These are phyloP conservation scores for Rhizoclosmatium sp. DNA, from an alignment of 192 early-diverging fungal genomes.

Conservation along the genomic window DNA sequence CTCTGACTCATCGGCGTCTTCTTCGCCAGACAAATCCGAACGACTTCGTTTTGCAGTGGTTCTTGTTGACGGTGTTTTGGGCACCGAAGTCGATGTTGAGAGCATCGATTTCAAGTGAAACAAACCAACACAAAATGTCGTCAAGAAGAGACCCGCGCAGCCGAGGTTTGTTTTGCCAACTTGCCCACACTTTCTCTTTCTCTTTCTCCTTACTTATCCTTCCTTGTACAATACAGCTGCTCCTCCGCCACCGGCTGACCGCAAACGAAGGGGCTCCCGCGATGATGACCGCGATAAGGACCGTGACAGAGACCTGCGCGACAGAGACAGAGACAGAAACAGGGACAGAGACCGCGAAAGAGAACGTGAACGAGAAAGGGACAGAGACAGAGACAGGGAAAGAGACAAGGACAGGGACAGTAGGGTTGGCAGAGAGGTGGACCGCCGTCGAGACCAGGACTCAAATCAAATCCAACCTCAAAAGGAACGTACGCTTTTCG, in stretches of 20 bases:
- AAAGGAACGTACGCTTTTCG: slow-evolving; percentile 58
- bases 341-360: slow-evolving; percentile 6
- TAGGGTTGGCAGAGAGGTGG: not conserved
- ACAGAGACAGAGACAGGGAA: not conserved
- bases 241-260: not conserved
- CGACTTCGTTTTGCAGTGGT: not conserved
- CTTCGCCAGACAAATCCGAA: not conserved
- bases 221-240: not conserved
- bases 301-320: slow-evolving; percentile 4
- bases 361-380: not conserved
- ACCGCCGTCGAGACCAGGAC: not conserved
- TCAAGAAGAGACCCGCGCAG: slow-evolving; percentile 22
- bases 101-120: not conserved
- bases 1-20: not conserved
- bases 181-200: not conserved
- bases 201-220: not conserved
- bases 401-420: slow-evolving; percentile 40
- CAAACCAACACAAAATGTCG: slow-evolving; percentile 17
- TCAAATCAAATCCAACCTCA: not conserved
- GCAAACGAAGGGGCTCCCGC: not conserved
- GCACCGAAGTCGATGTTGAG: not conserved
- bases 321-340: slow-evolving; percentile 18
- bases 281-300: not conserved
- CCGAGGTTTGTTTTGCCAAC: slow-evolving; percentile 3
- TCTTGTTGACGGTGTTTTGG: not conserved